These are phyloP conservation scores for Malassezia globosa DNA, from an alignment of 1,284 basidiomycete species.

Conservation along the genomic window DNA sequence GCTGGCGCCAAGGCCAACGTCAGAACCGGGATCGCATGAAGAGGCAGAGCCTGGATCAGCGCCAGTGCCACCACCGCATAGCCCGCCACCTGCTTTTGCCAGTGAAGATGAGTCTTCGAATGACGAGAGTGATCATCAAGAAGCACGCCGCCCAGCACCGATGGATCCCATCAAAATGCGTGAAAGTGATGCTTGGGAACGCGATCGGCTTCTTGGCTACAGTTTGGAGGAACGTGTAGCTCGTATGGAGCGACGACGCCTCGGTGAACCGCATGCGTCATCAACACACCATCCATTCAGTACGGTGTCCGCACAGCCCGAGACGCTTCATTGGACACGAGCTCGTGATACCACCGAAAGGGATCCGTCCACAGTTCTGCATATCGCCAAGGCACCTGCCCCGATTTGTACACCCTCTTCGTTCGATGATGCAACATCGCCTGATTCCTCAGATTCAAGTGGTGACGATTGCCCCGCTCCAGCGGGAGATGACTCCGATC, in stretches of 20 bases:
- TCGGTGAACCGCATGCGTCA: not conserved
- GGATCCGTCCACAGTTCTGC: not conserved
- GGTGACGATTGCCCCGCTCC: too few species aligned
- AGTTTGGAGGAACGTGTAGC: slow-evolving; percentile 15
- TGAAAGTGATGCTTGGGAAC: slow-evolving; percentile 17
- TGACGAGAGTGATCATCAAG: not conserved
- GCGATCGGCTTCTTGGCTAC: slow-evolving; percentile 13
- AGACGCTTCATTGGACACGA: not conserved
- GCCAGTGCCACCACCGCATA: slow-evolving; percentile 18
- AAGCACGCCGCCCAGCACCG: not conserved
- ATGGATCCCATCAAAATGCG: not conserved
- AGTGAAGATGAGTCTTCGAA: slow-evolving; percentile 17
- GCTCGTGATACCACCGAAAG: not conserved
- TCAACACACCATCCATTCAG: not conserved
- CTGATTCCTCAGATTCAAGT: not conserved
- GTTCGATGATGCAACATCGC: too few species aligned
- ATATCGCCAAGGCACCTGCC: not conserved
- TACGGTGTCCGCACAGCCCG: not conserved
- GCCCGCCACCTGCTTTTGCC: slow-evolving; percentile 32
- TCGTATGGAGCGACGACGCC: slow-evolving; percentile 10
- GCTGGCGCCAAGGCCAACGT: too few species aligned
- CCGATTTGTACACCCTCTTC: too few species aligned
- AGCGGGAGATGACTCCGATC: slow-evolving; percentile 4
- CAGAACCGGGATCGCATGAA: too few species aligned
- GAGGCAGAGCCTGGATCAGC: too few species aligned